Evolutionary conservation across 352 stramenopile genomes (phyloP), one percentile per base, ranked within the genome.

Genomic region (Thraustochytrium sp.): DNA sequence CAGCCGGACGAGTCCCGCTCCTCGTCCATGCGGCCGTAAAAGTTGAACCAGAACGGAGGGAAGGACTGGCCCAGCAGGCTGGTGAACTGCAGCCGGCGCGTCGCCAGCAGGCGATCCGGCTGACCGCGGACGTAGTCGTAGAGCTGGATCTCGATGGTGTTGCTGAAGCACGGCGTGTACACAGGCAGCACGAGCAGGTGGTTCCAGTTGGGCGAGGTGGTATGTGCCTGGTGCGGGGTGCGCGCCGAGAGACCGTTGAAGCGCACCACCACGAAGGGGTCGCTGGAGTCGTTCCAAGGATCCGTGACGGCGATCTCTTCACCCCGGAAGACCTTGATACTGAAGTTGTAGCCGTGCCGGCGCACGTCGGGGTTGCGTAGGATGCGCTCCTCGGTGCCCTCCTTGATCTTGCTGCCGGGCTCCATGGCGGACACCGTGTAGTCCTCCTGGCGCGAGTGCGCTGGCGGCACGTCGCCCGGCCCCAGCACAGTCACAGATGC

Each of bases 401-500:
- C 73, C 18, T 74, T 31, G 23, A 85, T 40, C 42, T 73, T 38
- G 8, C n/a, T n/a, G n/a, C n/a, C n/a, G n/a, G 59, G n/a, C 21
- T 82, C 74, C 62, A 76, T n/a, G 29, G 26, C 44, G 11, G 29
- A 23, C 16, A 29, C 16, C 3, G 29, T 29, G 16, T 51, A 84
- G 26, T 85, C 82, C 23, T 83, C 68, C 21, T 85, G 49, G 8
- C 75, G n/a, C 16, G 85, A 82, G 34, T 78, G 82, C 40, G 48
- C 26, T 18, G 84, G 72, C 8, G 46, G 53, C 46, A 82, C 49
- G 55, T 85, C 82, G 37, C 54, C 53, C 13, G 92, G 92, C 36
- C 93, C 93, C 77, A 96, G 88, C 38, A 97, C 92, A 1, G 92
- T 91, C 62, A 97, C 90, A 0, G 91, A 95, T 0, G 92, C 89